Base-by-base conservation (phyloP, 2,329 filamentous ascomycete species). In the Ophiosphaerella korrae region DNA sequence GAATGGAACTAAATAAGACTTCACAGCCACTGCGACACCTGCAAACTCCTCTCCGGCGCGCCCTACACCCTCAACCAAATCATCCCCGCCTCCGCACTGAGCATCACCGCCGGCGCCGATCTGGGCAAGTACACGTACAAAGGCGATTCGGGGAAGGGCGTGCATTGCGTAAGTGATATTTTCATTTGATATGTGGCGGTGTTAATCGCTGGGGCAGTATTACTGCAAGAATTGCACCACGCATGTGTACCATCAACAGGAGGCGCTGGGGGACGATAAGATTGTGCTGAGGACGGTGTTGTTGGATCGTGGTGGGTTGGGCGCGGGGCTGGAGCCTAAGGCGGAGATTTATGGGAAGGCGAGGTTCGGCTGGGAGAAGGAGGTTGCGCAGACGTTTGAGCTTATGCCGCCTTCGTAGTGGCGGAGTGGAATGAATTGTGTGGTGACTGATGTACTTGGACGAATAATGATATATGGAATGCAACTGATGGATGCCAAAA, bases 271-370 rank as follows among this genome's bases (percentile, higher is more conserved):
- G 48, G 68, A 72, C 3, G 78, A 82, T 60, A 81, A 73, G 41
- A 79, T 83, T 52, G 73, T 84, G 47, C 72, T 82, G 6, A 77
- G 82, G 43, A 85, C 81, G 3, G 77, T 73, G 2, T 60, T 83
- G 36, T 64, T 84, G 13, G 54, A 67, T 11, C 73, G 82, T 40
- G 77, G 74, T 9, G 24, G 21, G 1, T 12, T 38, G 1, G 64
- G 74, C 39, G 75, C 78, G 62, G 73, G 75, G 21, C 81, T 83
- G 62, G 67, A 76, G 53, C 77, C 81, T 32, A 74, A 70, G 9
- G 80, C 80, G 2, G 80, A 84, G 73, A 82, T 84, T 56, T 84
- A 77, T 60, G 79, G 79, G 45, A 83, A 83, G 75, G 78, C 75
- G 13, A 75, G 75, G 57, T 68, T 79, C 60, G 59, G 57, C 12